Evolutionary conservation across 495 filamentous ascomycete genomes (phyloP).

Genomic region (Stereocaulon alpinum): DNA sequence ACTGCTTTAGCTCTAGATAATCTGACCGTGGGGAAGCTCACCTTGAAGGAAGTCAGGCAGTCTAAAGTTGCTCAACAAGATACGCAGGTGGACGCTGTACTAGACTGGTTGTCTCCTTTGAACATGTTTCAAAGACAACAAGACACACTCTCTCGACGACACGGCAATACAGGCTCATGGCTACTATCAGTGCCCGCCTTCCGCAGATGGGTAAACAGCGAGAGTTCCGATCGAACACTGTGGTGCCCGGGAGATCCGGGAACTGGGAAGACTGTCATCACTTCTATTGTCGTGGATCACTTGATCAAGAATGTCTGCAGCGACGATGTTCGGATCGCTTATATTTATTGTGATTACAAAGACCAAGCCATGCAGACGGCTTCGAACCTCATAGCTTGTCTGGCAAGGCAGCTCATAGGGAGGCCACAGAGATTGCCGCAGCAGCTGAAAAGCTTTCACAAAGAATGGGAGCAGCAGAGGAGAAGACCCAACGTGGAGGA

Average conservation of each 20-base stretch:
- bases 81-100: background rate
- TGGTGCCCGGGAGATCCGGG: conserved; percentile 9
- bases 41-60: background rate
- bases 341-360: conserved; percentile 28
- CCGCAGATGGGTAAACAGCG: background rate
- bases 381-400: conserved; percentile 18
- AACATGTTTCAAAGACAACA: conserved; percentile 8
- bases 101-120: conserved; percentile 7
- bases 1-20: background rate
- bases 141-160: background rate
- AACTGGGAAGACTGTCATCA: conserved; percentile 9
- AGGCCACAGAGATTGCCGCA: background rate
- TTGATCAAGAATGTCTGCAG: conserved; percentile 19
- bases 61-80: background rate
- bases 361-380: conserved; percentile 23
- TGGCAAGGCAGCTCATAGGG: conserved; percentile 26
- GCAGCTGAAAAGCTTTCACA: background rate
- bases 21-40: background rate
- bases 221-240: background rate
- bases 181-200: background rate
- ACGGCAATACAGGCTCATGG: background rate
- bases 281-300: conserved; percentile 29
- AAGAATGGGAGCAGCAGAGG: background rate
- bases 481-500: background rate
- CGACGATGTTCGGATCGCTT: conserved; percentile 17